Conservation (phyloP, 768 basidiomycete genomes). For the Mrakia blollopis region DNA sequence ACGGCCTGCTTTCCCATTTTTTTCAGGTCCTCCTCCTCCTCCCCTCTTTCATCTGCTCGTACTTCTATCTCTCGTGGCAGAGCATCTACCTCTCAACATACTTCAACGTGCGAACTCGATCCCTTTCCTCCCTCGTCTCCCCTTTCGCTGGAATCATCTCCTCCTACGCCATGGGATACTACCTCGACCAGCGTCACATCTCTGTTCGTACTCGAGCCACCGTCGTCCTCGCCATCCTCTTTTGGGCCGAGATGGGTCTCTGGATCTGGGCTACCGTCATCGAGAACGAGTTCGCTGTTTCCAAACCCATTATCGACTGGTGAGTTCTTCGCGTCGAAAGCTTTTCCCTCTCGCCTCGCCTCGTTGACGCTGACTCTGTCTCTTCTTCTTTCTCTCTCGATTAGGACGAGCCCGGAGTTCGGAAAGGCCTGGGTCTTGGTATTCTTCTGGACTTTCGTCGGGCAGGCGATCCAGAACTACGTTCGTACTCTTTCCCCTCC, state of each 20-base stretch:
- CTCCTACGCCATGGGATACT: conserved; percentile 37
- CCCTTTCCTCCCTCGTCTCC: conserved; percentile 39
- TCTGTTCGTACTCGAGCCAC: conserved; percentile 26
- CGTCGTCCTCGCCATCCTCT: conserved; percentile 33
- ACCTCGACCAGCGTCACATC: conserved; percentile 36
- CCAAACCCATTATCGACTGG: background rate
- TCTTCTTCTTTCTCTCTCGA: background rate
- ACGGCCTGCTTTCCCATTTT: background rate
- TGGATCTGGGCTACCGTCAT: conserved; percentile 40
- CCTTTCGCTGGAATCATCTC: conserved; percentile 40
- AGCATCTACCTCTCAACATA: conserved; percentile 18
- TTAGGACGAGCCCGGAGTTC: background rate
- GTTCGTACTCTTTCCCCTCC: background rate
- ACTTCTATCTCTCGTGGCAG: conserved; percentile 22
- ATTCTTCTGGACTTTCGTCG: conserved; percentile 38
- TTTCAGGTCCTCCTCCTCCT: conserved; percentile 10
- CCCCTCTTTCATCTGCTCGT: conserved; percentile 23
- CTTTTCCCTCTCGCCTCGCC: background rate
- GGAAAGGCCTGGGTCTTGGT: conserved; percentile 27
- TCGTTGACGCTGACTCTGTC: background rate
- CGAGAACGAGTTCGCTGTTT: conserved; percentile 33
- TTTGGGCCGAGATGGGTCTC: conserved; percentile 35
- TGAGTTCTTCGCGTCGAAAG: background rate
- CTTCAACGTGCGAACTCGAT: conserved; percentile 26
- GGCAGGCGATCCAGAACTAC: conserved; percentile 33